These are phyloP conservation scores for Lomentospora prolificans DNA, from an alignment of 2,329 filamentous ascomycete species.

Conservation along the genomic window DNA sequence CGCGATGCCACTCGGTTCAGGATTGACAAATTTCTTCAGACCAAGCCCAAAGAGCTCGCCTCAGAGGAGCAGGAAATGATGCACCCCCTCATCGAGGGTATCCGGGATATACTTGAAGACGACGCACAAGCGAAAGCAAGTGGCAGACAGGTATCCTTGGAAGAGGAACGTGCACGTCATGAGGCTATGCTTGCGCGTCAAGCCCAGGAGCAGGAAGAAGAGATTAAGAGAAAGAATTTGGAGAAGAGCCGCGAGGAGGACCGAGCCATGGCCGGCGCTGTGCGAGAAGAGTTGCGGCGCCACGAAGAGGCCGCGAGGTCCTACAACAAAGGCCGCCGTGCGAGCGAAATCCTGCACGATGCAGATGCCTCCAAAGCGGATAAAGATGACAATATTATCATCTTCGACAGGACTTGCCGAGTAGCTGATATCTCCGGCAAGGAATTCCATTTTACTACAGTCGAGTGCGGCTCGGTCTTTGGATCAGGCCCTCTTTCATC, in stretches of 20 bases:
- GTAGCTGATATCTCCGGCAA: slow-evolving; percentile 56
- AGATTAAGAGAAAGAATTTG: slow-evolving; percentile 40
- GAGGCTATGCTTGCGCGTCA: slow-evolving; percentile 59
- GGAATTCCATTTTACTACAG: slow-evolving; percentile 56
- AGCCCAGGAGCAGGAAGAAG: slow-evolving; percentile 45
- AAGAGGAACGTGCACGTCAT: slow-evolving; percentile 78
- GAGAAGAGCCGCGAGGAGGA: slow-evolving; percentile 59
- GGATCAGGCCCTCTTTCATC: slow-evolving; percentile 56
- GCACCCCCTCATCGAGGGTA: slow-evolving; percentile 55
- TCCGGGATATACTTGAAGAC: slow-evolving; percentile 73
- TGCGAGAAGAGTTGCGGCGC: slow-evolving; percentile 61
- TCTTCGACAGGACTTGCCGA: slow-evolving; percentile 59
- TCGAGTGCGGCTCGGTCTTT: slow-evolving; percentile 59
- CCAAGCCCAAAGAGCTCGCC: slow-evolving; percentile 43
- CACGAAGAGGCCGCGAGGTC: slow-evolving; percentile 57
- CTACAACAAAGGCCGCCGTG: slow-evolving; percentile 49
- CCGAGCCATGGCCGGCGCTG: slow-evolving; percentile 57
- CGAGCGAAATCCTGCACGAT: slow-evolving; percentile 28
- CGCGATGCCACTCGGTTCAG: slow-evolving; percentile 62
- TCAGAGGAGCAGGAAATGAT: slow-evolving; percentile 48
- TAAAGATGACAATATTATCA: slow-evolving; percentile 29
- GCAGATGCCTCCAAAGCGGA: slow-evolving; percentile 18
- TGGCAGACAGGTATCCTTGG: slow-evolving; percentile 69
- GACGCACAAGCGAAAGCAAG: slow-evolving; percentile 69
- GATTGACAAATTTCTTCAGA: slow-evolving; percentile 54